Base-by-base conservation (phyloP, 768 basidiomycete genomes). In the Russula emetica region DNA sequence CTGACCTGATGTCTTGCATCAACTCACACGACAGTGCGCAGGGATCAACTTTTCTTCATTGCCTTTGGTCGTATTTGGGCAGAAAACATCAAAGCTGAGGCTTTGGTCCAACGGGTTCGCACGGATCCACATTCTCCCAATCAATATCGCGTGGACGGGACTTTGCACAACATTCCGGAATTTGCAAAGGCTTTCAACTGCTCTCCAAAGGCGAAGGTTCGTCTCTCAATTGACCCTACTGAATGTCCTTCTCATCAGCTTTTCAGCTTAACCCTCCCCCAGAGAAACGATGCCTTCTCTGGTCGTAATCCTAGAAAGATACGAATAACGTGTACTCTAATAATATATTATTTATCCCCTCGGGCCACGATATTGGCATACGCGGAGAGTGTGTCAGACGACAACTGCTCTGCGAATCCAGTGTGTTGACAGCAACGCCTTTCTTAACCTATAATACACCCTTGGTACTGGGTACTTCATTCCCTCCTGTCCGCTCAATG, bases 381-480 rank as follows among this genome's bases (percentile, higher is more conserved):
- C 22, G 20, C 54, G 45, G 42, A 7, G 60, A 11, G 10, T 24
- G 44, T 45, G 32, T 32, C 44, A 16, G 34, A 58, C 24, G 24
- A 16, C 24, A 11, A 53, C 20, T 30, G 11, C 53, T n/a, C 7
- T 11, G 53, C 30, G 24, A 30, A 20, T 32, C n/a, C 11, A 26
- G 38, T 47, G 26, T 38, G 45, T 49, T 49, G 52, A 38, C n/a
- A 16, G 10, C 42, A 7, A 24, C 10, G 8, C 2, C 18, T 13
- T 7, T 3, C 18, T 13, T 7, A 24, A 18, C 18, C 73, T 73
- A 86, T 56, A 99, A 78, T 7, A 98, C 95, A 51, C 97, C 97
- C 76, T 99, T 99, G 3, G 97, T 98, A 72, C 92, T 94, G 0
- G 96, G 96, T 34, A 98, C 86, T 62, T 99, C 97, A 68, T 85